A percentile compares a stretch with the other conserved stretches of the same genome.
These are phyloP conservation scores for Lactarius akahatsu DNA, from an alignment of 768 basidiomycete genomes.

Conservation along the genomic window DNA sequence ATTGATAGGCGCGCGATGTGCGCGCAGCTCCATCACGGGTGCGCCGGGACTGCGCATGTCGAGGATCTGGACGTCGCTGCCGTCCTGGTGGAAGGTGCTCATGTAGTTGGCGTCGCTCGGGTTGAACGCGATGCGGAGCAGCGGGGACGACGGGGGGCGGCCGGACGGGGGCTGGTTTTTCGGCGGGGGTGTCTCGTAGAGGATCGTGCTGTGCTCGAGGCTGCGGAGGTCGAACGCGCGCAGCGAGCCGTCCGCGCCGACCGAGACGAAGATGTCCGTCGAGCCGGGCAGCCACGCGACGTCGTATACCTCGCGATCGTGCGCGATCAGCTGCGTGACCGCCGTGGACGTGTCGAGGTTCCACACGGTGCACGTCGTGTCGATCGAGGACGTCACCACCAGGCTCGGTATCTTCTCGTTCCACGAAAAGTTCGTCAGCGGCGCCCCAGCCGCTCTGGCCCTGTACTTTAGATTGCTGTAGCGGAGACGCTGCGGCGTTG, in stretches of 20 bases:
- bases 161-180: constrained; percentile 65
- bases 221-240: constrained; percentile 96
- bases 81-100: constrained; percentile 96
- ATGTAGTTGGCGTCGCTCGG: constrained; percentile 92
- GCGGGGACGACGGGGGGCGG: constrained; percentile 73
- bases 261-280: constrained; percentile 96
- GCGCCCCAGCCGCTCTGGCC: constrained; percentile 79
- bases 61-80: constrained; percentile 83
- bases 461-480: constrained; percentile 86
- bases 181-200: constrained; percentile 89
- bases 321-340: constrained; percentile 95
- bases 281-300: constrained; percentile 98
- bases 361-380: constrained; percentile 99
- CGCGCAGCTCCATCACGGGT: constrained; percentile 88
- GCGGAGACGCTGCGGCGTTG: not conserved
- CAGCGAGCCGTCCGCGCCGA: constrained; percentile 94
- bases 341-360: constrained; percentile 93
- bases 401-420: constrained; percentile 88
- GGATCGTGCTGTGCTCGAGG: constrained; percentile 96
- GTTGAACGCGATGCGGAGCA: constrained; percentile 88
- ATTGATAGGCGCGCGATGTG: constrained; percentile 79
- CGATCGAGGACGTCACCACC: constrained; percentile 96
- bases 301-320: constrained; percentile 95
- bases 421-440: constrained; percentile 97
- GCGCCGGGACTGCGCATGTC: constrained; percentile 97